A percentile compares a stretch with the other conserved stretches of the same genome.
These are phyloP conservation scores for Paracoccidioides lutzii DNA, from an alignment of 2,329 filamentous ascomycete species.

Conservation along the genomic window DNA sequence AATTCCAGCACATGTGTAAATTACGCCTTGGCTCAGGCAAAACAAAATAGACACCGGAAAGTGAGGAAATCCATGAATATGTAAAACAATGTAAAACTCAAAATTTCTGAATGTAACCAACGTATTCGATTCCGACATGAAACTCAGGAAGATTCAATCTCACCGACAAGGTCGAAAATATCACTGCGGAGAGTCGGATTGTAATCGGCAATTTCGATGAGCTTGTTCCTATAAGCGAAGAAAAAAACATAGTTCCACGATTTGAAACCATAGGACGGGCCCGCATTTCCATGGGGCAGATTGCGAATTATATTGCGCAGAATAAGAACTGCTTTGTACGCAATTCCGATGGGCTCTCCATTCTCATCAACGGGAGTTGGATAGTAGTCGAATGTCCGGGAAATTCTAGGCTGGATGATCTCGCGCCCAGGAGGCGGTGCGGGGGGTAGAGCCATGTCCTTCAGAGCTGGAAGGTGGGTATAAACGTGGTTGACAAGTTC, in stretches of 20 bases:
- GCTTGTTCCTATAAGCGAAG: slow-evolving; percentile 25
- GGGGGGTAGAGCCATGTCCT: slow-evolving; percentile 13
- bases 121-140: no score
- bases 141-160: slow-evolving; percentile 16
- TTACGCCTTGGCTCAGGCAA: no score
- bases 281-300: slow-evolving; percentile 20
- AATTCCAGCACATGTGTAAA: no score
- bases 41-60: no score
- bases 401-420: slow-evolving; percentile 28
- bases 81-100: no score
- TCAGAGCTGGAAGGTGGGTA: slow-evolving; percentile 9
- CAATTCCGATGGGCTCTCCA: slow-evolving; percentile 32
- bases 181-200: slow-evolving; percentile 31
- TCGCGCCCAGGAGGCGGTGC: slow-evolving; percentile 18
- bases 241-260: slow-evolving; percentile 24
- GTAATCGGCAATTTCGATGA: slow-evolving; percentile 28
- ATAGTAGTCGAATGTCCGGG: slow-evolving; percentile 29
- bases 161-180: slow-evolving; percentile 31
- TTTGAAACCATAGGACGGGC: slow-evolving; percentile 2
- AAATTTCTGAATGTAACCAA: no score
- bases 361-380: slow-evolving; percentile 32
- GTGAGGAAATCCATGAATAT: no score
- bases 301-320: slow-evolving; percentile 36
- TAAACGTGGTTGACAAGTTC: slow-evolving; percentile 30
- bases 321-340: slow-evolving; percentile 36